These are phyloP conservation scores for Tilletiopsis washingtonensis DNA, from an alignment of 1,284 basidiomycete species.

Conservation along the genomic window DNA sequence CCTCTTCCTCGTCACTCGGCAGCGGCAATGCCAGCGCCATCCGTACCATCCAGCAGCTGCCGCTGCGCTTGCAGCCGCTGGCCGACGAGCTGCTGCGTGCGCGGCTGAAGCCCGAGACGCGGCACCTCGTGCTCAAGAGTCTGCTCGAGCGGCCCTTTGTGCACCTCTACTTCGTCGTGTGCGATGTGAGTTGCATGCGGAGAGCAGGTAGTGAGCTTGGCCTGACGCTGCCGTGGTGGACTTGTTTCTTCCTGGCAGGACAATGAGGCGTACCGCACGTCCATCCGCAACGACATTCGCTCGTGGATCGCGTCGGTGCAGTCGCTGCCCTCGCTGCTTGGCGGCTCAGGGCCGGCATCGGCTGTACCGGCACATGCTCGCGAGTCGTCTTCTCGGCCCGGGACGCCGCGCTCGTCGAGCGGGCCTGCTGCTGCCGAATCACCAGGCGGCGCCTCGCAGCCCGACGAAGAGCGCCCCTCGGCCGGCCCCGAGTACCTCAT, in stretches of 20 bases:
- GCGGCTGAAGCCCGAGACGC: constrained; percentile 8
- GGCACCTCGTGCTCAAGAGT: constrained; percentile 11
- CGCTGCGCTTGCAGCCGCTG: constrained; percentile 24
- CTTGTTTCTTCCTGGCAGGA: no score
- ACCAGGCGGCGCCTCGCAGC: background rate
- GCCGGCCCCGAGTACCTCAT: constrained; percentile 37
- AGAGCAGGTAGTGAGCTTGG: no score
- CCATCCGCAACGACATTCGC: constrained; percentile 40
- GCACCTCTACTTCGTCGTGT: constrained; percentile 41
- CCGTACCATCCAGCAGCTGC: constrained; percentile 31
- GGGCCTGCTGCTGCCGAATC: no score
- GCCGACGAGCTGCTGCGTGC: constrained; percentile 10
- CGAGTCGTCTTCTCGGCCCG: constrained; percentile 14
- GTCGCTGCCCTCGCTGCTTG: constrained; percentile 6
- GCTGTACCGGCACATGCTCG: background rate
- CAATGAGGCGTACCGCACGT: constrained; percentile 41
- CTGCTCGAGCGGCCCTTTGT: constrained; percentile 34
- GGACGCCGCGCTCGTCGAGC: background rate
- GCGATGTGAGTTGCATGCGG: no score
- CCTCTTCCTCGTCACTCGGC: background rate
- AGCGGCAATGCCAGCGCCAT: no score
- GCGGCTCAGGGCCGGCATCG: constrained; percentile 1
- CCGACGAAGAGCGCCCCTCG: background rate
- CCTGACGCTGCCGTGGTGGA: no score
- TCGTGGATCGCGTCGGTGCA: constrained; percentile 39